Evolutionary conservation across 2,329 filamentous ascomycete genomes (phyloP), one percentile per base, ranked within the genome.

Genomic region (Teratosphaeria zuluensis): DNA sequence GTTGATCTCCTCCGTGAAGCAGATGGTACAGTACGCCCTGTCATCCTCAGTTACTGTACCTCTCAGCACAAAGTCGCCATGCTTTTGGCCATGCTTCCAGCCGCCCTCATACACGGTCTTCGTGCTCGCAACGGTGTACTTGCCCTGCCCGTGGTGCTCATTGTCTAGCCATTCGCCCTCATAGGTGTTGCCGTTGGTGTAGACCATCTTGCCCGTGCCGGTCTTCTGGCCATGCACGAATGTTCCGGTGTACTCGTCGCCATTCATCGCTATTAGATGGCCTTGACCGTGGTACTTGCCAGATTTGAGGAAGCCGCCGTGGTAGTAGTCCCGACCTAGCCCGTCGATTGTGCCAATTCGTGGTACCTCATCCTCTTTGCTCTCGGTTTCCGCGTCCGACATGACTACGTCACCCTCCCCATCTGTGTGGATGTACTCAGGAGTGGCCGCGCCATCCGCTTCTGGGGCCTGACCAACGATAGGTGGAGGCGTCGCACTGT

Each of bases 31-130:
- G 5, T 81, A 68, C 53, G 79, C 76, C 69, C 80, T 78, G 62
- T 84, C 81, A 59, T 85, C 82, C 57, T 85, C 82, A 2, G 83
- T 83, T 30, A 82, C 79, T 64, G 82, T 80, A 77, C 82, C 85
- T 62, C 80, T 79, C 58, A 82, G 84, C 42, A 82, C 78, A n/a
- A 84, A 84, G 62, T 82, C 80, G 56, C 83, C 84, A 63, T 81
- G 80, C 48, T 81, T 79, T 70, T 83, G 83, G 63, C 83, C 82
- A 58, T 82, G 77, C 63, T 80, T 78, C 75, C 83, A 86, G 21
- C 81, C 81, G 30, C 84, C 84, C 14, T 80, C 79, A 62, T 83
- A 85, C 51, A 80, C 81, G 66, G 85, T 85, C 53, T 81, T 81
- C 0, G 80, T 84, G 53, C 78, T 74, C 31, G 75, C 75, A 63